phyloP scores from a whole-genome alignment of 1,284 basidiomycete species.

The Ganoderma multipileum region DNA sequence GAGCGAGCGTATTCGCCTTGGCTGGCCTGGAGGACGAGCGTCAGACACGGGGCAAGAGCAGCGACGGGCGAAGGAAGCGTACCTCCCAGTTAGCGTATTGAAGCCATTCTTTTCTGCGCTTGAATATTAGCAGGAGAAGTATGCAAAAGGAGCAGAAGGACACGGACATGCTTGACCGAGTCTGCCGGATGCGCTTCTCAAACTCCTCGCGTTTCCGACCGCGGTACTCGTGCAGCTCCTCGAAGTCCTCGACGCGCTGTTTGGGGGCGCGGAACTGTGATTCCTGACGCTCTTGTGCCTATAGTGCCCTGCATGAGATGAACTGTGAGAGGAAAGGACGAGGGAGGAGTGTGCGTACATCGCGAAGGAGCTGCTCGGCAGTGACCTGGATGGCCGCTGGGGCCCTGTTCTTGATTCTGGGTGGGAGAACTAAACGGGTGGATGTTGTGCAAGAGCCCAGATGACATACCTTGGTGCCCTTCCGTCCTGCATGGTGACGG shows the following conservation, averaged over 20 bases:
- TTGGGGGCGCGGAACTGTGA: slow-evolving; percentile 90
- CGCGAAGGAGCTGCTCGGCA: slow-evolving; percentile 80
- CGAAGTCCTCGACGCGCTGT: slow-evolving; percentile 95
- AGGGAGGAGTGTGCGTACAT: slow-evolving; percentile 54
- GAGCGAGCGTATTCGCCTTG: slow-evolving; percentile 96
- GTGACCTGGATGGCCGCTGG: slow-evolving; percentile 33
- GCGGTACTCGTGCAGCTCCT: slow-evolving; percentile 96
- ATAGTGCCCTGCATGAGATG: slow-evolving; percentile 16
- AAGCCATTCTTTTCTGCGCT: slow-evolving; percentile 76
- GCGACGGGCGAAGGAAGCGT: slow-evolving; percentile 28
- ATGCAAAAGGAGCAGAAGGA: neutral
- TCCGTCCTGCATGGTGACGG: slow-evolving; percentile 56
- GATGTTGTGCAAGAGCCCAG: neutral
- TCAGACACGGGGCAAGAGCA: neutral
- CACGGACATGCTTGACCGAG: slow-evolving; percentile 82
- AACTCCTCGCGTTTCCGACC: slow-evolving; percentile 96
- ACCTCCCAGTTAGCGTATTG: slow-evolving; percentile 88
- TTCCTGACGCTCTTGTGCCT: slow-evolving; percentile 98
- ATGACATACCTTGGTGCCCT: slow-evolving; percentile 55
- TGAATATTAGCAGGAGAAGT: slow-evolving; percentile 18
- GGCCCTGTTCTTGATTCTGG: slow-evolving; percentile 30
- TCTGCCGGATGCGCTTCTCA: slow-evolving; percentile 93
- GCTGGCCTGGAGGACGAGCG: slow-evolving; percentile 69
- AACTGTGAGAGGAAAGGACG: neutral
- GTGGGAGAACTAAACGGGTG: neutral